Conservation (phyloP, 1,139 yeast species). For the Zygosaccharomyces pseudobailii region DNA sequence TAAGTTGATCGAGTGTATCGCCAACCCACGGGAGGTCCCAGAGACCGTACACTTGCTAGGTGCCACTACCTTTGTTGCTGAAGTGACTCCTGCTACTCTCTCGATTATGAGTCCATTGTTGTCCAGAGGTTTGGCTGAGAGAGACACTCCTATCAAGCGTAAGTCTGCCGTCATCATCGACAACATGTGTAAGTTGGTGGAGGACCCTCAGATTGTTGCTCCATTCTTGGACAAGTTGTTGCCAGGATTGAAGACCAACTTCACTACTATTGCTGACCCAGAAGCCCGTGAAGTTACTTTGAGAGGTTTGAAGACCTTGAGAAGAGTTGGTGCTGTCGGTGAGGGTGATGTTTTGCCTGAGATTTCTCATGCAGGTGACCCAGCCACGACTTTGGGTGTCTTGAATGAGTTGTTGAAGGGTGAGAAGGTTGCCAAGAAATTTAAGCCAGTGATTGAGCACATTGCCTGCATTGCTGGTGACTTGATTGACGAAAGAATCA, state of each 20-base stretch:
- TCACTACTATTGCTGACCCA: constrained; percentile 97
- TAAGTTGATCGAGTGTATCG: constrained; percentile 92
- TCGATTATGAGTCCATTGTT: constrained; percentile 99
- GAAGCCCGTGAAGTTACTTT: constrained; percentile 98
- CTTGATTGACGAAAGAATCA: constrained; percentile 95
- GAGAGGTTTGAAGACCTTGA: constrained; percentile 95
- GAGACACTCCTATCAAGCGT: constrained; percentile 99
- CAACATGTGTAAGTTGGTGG: constrained; percentile 99
- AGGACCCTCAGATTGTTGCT: constrained; percentile 99
- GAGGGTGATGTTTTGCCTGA: constrained; percentile 88
- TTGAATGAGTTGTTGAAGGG: constrained; percentile 66
- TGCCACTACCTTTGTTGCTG: constrained; percentile 99
- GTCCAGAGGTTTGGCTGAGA: constrained; percentile 99
- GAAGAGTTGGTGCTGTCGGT: constrained; percentile 97
- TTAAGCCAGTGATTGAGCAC: constrained; percentile 70
- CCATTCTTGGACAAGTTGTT: constrained; percentile 93
- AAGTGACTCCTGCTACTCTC: constrained; percentile 98
- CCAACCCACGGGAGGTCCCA: constrained; percentile 94
- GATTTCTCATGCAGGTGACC: constrained; percentile 97
- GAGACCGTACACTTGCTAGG: constrained; percentile 98
- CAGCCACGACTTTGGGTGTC: constrained; percentile 76
- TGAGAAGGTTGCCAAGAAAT: constrained; percentile 66
- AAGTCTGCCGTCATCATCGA: constrained; percentile 98
- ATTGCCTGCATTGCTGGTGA: constrained; percentile 98
- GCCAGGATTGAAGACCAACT: constrained; percentile 94